Evolutionary conservation across 495 filamentous ascomycete species (phyloP).

Genomic region (Cenococcum geophilum): DNA sequence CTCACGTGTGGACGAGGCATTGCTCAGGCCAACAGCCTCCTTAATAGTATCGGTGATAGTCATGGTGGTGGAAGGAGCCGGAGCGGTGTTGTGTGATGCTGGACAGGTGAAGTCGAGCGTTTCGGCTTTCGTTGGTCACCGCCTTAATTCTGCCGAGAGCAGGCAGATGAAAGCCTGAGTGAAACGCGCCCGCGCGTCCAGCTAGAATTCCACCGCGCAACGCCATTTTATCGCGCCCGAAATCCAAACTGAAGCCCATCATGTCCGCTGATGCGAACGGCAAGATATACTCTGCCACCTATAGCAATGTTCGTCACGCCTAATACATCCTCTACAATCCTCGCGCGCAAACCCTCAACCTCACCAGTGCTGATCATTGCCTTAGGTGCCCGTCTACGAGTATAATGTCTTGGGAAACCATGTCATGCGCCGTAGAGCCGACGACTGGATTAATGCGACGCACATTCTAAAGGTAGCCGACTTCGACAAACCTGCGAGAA

Average conservation of each 20-base stretch:
- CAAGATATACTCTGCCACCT: conserved; percentile 80
- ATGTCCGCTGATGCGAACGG: conserved; percentile 32
- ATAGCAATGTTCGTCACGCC: conserved; percentile 71
- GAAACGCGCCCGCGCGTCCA: not conserved
- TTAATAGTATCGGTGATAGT: conserved; percentile 40
- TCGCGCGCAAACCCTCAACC: conserved; percentile 5
- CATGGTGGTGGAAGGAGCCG: conserved; percentile 29
- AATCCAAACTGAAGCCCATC: conserved; percentile 2
- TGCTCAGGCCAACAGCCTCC: conserved; percentile 38
- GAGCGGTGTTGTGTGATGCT: not conserved
- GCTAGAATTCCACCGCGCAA: not conserved
- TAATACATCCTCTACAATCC: conserved; percentile 11
- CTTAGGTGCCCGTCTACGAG: conserved; percentile 86
- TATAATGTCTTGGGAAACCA: conserved; percentile 70
- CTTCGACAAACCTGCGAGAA: conserved; percentile 84
- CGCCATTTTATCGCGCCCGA: not conserved
- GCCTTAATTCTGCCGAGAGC: not conserved
- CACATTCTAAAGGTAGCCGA: conserved; percentile 87
- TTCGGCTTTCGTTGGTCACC: not conserved
- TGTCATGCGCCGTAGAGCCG: conserved; percentile 82
- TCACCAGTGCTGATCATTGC: conserved; percentile 9
- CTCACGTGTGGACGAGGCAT: conserved; percentile 16
- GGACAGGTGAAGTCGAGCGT: conserved; percentile 6
- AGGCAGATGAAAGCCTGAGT: not conserved
- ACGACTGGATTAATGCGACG: conserved; percentile 93